A percentile compares a stretch with the other conserved stretches of the same genome.
phyloP scores from a whole-genome alignment of 176 grass and related monocot genomes.

The Aegilops bicornis region DNA sequence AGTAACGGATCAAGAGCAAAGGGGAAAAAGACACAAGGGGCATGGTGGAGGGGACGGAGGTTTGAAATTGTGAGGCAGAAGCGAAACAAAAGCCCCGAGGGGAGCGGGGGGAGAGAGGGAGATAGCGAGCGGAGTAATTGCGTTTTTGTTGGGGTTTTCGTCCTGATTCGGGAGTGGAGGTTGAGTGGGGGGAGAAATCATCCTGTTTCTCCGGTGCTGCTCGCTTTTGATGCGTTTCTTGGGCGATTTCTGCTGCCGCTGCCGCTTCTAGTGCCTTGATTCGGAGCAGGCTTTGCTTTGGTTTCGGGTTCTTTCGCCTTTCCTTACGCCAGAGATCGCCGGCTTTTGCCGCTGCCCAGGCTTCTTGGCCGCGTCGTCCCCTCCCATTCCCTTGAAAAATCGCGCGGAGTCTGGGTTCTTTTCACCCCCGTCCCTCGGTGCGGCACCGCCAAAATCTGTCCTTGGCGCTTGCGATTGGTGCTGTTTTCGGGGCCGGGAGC shows the following conservation, averaged over 20 bases:
- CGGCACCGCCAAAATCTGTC: constrained; percentile 25
- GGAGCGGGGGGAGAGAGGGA: not conserved
- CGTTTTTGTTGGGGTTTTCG: not conserved
- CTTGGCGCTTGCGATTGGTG: constrained; percentile 27
- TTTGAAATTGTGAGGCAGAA: constrained; percentile 59
- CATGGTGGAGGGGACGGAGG: constrained; percentile 14
- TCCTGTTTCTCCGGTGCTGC: constrained; percentile 21
- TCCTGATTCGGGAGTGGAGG: constrained; percentile 37
- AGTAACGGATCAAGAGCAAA: constrained; percentile 45
- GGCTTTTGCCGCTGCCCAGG: constrained; percentile 54
- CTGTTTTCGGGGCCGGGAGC: constrained; percentile 16
- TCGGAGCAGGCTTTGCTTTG: constrained; percentile 49
- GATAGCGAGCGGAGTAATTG: not conserved
- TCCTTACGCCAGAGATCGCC: constrained; percentile 64
- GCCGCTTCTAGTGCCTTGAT: constrained; percentile 40
- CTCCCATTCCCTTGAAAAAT: constrained; percentile 38
- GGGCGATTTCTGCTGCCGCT: constrained; percentile 33
- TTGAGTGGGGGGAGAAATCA: constrained; percentile 11
- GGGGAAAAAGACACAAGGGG: constrained; percentile 25
- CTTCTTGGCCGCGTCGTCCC: constrained; percentile 7
- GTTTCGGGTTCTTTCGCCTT: constrained; percentile 28
- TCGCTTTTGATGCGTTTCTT: constrained; percentile 32
- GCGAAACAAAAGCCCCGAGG: constrained; percentile 7
- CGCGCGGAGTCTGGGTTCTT: constrained; percentile 20
- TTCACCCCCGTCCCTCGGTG: not conserved